These are phyloP conservation scores for Talaromyces stipitatus DNA, from an alignment of 495 filamentous ascomycete genomes.

Conservation along the genomic window DNA sequence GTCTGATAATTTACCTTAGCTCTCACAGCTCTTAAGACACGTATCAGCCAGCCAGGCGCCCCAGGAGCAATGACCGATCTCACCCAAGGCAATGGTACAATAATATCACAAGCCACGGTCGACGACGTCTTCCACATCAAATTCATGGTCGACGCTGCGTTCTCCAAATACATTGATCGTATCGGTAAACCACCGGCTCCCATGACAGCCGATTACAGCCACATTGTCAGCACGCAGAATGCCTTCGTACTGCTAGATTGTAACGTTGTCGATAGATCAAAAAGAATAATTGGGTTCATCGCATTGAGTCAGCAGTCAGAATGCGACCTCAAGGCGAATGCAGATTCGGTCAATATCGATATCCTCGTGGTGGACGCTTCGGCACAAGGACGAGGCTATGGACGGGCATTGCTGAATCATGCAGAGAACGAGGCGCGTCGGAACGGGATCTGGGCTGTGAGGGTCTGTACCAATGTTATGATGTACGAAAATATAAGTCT, in stretches of 20 bases:
- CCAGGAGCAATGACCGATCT: not conserved
- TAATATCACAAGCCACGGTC: conserved; percentile 15
- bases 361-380: conserved; percentile 25
- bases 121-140: conserved; percentile 19
- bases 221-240: conserved; percentile 10
- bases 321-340: not conserved
- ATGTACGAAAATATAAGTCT: conserved; percentile 30
- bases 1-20: not conserved
- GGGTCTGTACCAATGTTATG: conserved; percentile 28
- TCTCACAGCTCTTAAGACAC: no score
- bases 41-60: not conserved
- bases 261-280: not conserved
- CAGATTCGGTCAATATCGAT: conserved; percentile 17
- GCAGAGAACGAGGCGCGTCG: not conserved
- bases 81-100: not conserved
- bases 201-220: conserved; percentile 21
- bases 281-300: not conserved
- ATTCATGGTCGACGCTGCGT: conserved; percentile 22
- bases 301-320: not conserved
- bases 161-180: conserved; percentile 28
- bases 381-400: conserved; percentile 24
- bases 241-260: not conserved
- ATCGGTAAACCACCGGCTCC: conserved; percentile 29
- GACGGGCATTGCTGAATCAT: conserved; percentile 16
- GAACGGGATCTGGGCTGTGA: conserved; percentile 7